phyloP scores from a whole-genome alignment of 2,329 filamentous ascomycete species.

The Fusarium papillatum region DNA sequence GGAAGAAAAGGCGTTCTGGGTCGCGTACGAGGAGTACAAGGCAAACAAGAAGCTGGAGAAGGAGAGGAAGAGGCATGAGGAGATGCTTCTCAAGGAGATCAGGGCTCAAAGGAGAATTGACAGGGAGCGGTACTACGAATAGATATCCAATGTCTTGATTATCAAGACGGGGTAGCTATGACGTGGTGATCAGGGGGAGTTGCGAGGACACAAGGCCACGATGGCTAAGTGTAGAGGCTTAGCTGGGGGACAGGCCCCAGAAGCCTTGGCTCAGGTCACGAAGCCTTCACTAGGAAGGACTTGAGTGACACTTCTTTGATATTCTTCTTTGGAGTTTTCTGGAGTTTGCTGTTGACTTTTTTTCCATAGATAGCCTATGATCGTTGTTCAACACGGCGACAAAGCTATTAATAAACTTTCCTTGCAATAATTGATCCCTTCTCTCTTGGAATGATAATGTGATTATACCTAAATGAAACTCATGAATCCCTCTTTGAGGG shows the following conservation, averaged over 20 bases:
- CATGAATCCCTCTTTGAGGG: not conserved
- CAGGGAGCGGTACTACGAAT: not conserved
- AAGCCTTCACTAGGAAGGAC: not conserved
- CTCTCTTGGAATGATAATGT: not conserved
- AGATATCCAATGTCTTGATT: not conserved
- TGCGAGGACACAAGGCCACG: not conserved
- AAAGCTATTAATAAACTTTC: not conserved
- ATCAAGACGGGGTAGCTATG: not conserved
- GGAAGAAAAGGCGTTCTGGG: too few species aligned
- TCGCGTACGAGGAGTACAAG: too few species aligned
- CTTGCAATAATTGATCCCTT: not conserved
- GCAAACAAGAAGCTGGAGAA: not conserved
- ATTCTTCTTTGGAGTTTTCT: not conserved
- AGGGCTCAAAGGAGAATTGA: not conserved
- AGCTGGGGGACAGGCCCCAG: not conserved
- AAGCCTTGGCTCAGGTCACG: not conserved
- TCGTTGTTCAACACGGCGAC: not conserved
- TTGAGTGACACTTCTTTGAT: not conserved
- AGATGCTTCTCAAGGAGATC: not conserved
- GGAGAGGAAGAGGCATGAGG: not conserved
- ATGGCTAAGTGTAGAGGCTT: not conserved
- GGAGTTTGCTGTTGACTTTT: not conserved
- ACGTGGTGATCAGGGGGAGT: not conserved
- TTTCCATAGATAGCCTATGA: not conserved
- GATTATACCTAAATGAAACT: not conserved